Evolutionary conservation across 306 rosid genomes (phyloP).

Genomic region (Citrullus amarus): DNA sequence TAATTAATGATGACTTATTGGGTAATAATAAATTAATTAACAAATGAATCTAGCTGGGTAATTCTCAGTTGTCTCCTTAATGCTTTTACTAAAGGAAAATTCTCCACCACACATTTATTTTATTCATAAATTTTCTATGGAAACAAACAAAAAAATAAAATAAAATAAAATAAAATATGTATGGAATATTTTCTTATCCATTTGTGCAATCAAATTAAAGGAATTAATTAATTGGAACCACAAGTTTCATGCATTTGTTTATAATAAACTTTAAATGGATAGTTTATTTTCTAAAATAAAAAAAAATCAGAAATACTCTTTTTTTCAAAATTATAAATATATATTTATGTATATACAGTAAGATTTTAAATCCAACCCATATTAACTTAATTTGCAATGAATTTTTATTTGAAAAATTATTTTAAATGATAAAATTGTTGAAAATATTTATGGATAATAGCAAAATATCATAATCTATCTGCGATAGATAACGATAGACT

Average conservation of each 20-base stretch:
- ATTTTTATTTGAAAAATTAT: too few relatives aligned
- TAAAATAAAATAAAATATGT: neutral
- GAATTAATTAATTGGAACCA: neutral
- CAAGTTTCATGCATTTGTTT: neutral
- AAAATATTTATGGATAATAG: too few relatives aligned
- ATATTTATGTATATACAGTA: too few relatives aligned
- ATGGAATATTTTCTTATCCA: neutral
- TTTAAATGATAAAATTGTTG: too few relatives aligned
- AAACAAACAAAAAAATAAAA: neutral
- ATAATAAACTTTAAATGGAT: neutral
- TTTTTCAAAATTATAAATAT: too few relatives aligned
- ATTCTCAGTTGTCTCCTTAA: neutral
- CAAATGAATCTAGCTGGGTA: neutral
- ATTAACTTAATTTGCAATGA: too few relatives aligned
- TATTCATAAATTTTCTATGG: neutral
- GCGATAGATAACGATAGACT: too few relatives aligned
- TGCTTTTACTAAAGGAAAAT: neutral
- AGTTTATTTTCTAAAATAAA: neutral
- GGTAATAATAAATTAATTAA: neutral
- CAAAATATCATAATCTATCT: too few relatives aligned
- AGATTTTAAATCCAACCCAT: too few relatives aligned
- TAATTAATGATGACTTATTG: neutral
- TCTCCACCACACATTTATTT: neutral
- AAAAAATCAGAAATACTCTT: too few relatives aligned
- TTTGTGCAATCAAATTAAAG: neutral